A percentile compares a stretch with the other conserved stretches of the same genome.
Evolutionary conservation across 306 rosid species (phyloP).

Genomic region (Lablab purpureus): DNA sequence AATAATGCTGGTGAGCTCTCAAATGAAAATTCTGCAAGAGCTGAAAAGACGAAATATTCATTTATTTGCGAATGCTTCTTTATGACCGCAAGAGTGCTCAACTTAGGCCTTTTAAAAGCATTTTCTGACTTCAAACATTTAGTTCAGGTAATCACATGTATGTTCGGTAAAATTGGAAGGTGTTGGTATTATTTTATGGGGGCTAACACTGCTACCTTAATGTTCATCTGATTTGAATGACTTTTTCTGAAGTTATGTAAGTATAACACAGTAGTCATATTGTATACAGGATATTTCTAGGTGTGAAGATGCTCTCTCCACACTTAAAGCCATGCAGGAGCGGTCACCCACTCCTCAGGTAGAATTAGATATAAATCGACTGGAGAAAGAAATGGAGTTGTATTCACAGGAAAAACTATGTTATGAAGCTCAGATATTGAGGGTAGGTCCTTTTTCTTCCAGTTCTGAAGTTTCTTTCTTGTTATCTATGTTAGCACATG

Average conservation of each 20-base stretch:
- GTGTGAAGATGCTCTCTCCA: constrained; percentile 83
- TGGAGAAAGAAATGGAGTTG: constrained; percentile 90
- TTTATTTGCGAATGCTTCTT: constrained; percentile 99
- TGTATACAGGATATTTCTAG: constrained; percentile 84
- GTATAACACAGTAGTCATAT: constrained; percentile 19
- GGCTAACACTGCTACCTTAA: constrained; percentile 12
- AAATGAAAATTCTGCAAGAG: constrained; percentile 49
- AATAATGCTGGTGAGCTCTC: constrained; percentile 58
- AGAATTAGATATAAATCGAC: constrained; percentile 73
- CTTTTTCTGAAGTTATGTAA: constrained; percentile 27
- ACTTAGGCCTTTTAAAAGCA: constrained; percentile 93
- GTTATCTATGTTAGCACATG: constrained; percentile 1
- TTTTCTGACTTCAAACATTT: constrained; percentile 96
- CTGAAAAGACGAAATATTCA: constrained; percentile 72
- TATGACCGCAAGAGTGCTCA: constrained; percentile 97
- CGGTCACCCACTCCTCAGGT: constrained; percentile 71
- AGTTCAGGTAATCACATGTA: constrained; percentile 74
- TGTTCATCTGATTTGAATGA: constrained; percentile 37
- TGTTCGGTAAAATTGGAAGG: constrained; percentile 26
- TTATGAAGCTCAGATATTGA: constrained; percentile 91
- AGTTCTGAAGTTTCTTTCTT: constrained; percentile 29
- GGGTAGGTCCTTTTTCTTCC: constrained; percentile 58
- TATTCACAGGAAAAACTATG: constrained; percentile 89
- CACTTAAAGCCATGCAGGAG: constrained; percentile 79
- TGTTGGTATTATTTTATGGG: constrained; percentile 35